These are phyloP conservation scores for Aureobasidium lini DNA, from an alignment of 2,329 filamentous ascomycete species.

Conservation along the genomic window DNA sequence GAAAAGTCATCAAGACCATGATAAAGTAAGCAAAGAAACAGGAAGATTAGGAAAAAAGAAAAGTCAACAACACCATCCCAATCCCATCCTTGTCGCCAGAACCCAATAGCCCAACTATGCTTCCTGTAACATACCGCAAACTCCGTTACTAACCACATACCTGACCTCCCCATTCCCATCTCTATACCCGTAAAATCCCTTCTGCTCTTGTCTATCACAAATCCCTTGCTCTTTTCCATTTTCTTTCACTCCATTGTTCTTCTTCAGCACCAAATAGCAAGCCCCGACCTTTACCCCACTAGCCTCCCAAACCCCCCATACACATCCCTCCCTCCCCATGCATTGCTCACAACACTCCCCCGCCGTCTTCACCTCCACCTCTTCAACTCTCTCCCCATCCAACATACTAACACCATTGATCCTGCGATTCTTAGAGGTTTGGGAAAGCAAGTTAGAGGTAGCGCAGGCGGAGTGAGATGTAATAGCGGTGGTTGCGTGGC, in stretches of 20 bases:
- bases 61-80: too few relatives aligned
- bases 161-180: neutral
- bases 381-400: neutral
- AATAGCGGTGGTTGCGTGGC: neutral
- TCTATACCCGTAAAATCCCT: neutral
- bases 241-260: neutral
- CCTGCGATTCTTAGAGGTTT: neutral
- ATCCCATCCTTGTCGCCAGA: too few relatives aligned
- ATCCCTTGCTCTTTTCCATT: too few relatives aligned
- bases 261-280: neutral
- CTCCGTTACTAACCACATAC: conserved; percentile 2
- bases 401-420: neutral
- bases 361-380: neutral
- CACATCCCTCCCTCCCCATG: neutral
- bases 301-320: neutral
- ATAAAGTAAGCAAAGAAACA: too few relatives aligned
- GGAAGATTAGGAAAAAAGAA: too few relatives aligned
- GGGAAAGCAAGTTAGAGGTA: neutral
- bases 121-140: neutral
- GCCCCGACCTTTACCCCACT: neutral
- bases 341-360: neutral
- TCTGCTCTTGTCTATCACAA: neutral
- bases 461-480: neutral
- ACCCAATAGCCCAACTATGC: neutral
- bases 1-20: too few relatives aligned